Evolutionary conservation across 352 stramenopile genomes (phyloP).

Genomic region (Globisporangium radiosum): DNA sequence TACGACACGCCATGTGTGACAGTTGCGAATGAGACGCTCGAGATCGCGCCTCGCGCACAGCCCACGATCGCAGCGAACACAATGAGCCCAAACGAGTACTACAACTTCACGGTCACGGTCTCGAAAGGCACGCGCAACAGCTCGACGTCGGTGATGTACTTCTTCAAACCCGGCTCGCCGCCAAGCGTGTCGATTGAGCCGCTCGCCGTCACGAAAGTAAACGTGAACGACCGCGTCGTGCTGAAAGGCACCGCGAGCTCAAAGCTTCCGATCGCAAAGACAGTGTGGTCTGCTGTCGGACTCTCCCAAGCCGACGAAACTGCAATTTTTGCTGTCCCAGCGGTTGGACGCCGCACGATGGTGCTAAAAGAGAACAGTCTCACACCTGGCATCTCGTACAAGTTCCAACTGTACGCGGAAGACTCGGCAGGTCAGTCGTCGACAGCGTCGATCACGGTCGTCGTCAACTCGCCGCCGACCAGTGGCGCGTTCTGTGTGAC

Average conservation of each 20-base stretch:
- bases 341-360: constrained; percentile 35
- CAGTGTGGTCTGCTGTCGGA: constrained; percentile 41
- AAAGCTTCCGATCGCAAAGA: constrained; percentile 33
- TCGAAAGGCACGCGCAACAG: constrained; percentile 36
- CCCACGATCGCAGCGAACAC: constrained; percentile 31
- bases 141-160: constrained; percentile 30
- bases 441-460: constrained; percentile 34
- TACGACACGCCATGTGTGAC: constrained; percentile 30
- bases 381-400: constrained; percentile 33
- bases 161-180: constrained; percentile 38
- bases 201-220: constrained; percentile 36
- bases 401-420: constrained; percentile 40
- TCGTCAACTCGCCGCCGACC: constrained; percentile 42
- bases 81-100: constrained; percentile 40
- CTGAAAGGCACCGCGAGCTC: constrained; percentile 40
- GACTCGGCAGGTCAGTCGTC: constrained; percentile 34
- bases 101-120: constrained; percentile 40
- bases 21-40: constrained; percentile 8
- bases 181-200: constrained; percentile 49
- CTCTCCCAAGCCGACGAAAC: constrained; percentile 17
- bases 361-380: constrained; percentile 39
- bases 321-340: constrained; percentile 37
- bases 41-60: constrained; percentile 21
- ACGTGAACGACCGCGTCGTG: constrained; percentile 47
- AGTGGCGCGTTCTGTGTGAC: constrained; percentile 38